These are phyloP conservation scores for Chrysosporium queenslandicum DNA, from an alignment of 2,329 filamentous ascomycete genomes.

Conservation along the genomic window DNA sequence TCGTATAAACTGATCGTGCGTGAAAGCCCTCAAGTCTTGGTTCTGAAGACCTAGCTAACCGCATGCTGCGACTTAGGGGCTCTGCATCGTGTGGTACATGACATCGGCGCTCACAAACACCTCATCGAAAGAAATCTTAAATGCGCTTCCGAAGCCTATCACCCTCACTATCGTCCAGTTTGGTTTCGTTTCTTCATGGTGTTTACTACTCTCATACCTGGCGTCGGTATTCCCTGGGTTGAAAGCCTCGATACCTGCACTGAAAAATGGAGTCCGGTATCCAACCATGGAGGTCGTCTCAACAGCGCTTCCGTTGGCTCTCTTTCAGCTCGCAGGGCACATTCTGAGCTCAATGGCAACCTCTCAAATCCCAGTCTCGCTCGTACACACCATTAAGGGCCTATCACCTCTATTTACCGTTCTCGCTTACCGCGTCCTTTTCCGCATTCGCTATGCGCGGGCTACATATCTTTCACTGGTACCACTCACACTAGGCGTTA, in stretches of 20 bases:
- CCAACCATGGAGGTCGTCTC: conserved; percentile 72
- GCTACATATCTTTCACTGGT: conserved; percentile 82
- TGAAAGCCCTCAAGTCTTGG: not conserved
- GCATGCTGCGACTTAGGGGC: conserved; percentile 45
- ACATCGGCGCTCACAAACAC: conserved; percentile 95
- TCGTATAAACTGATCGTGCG: conserved; percentile 74
- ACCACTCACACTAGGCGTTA: conserved; percentile 88
- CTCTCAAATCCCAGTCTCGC: conserved; percentile 85
- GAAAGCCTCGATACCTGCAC: conserved; percentile 60
- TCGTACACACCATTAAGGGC: conserved; percentile 97
- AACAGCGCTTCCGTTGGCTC: conserved; percentile 80
- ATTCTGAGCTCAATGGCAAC: conserved; percentile 90
- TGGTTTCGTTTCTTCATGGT: conserved; percentile 81
- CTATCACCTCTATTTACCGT: conserved; percentile 94
- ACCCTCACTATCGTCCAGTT: conserved; percentile 92
- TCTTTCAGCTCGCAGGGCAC: conserved; percentile 89
- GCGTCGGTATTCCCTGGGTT: conserved; percentile 62
- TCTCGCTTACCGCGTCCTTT: conserved; percentile 78
- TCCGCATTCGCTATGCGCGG: conserved; percentile 74
- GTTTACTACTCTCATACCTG: conserved; percentile 66
- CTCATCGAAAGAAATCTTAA: conserved; percentile 93
- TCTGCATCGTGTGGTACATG: conserved; percentile 88
- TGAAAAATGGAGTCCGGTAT: conserved; percentile 72
- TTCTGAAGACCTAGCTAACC: not conserved
- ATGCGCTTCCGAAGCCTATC: conserved; percentile 78